These are phyloP conservation scores for Conoideocrella luteorostrata DNA, from an alignment of 2,329 filamentous ascomycete species.

Conservation along the genomic window DNA sequence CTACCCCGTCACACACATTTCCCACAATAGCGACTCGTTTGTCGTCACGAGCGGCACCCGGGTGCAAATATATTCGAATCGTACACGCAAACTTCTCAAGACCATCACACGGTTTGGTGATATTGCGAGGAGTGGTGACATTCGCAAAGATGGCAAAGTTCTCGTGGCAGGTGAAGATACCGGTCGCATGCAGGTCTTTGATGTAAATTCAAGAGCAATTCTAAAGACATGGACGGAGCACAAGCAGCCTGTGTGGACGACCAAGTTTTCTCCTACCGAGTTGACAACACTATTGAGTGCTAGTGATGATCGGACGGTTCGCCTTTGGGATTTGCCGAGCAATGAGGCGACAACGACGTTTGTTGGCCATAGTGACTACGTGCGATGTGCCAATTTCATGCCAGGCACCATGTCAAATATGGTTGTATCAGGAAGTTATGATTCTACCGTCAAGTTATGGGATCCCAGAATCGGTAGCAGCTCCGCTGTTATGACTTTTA, in stretches of 20 bases:
- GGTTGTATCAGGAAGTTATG: constrained; percentile 86
- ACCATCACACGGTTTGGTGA: constrained; percentile 93
- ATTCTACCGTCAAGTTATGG: constrained; percentile 89
- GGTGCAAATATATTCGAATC: constrained; percentile 88
- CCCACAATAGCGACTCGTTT: constrained; percentile 69
- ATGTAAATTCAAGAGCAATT: constrained; percentile 80
- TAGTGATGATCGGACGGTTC: constrained; percentile 87
- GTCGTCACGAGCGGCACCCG: constrained; percentile 91
- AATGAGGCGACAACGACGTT: constrained; percentile 72
- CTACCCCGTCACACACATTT: constrained; percentile 86
- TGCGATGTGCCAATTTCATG: constrained; percentile 81
- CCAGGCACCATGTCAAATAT: constrained; percentile 66
- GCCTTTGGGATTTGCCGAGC: constrained; percentile 87
- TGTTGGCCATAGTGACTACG: constrained; percentile 85
- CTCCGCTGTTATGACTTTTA: constrained; percentile 80
- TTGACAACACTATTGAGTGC: constrained; percentile 82
- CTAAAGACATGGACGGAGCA: constrained; percentile 93
- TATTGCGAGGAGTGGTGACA: constrained; percentile 81
- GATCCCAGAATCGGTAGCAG: constrained; percentile 68
- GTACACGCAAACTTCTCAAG: constrained; percentile 86
- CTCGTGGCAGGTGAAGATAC: constrained; percentile 87
- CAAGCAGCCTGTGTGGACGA: constrained; percentile 89
- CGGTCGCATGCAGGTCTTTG: constrained; percentile 91
- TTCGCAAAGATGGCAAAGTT: constrained; percentile 81
- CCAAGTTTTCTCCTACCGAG: constrained; percentile 84